phyloP scores from a whole-genome alignment of 805 yeast species.

The Cyberlindnera misumaiensis region DNA sequence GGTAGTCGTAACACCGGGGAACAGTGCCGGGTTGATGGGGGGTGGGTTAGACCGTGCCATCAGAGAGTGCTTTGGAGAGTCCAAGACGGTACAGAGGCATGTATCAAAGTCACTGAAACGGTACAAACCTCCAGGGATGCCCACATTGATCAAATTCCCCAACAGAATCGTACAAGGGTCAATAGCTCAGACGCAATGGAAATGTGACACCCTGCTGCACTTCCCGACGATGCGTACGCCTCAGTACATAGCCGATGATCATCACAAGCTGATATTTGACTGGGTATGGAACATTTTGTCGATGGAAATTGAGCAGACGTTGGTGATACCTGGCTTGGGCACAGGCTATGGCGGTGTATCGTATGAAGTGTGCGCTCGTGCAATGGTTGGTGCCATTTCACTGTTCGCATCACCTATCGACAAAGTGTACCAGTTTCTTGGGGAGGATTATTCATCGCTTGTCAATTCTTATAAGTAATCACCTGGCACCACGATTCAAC shows the following conservation, averaged over 20 bases:
- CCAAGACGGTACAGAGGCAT: slow-evolving; percentile 21
- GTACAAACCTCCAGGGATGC: slow-evolving; percentile 20
- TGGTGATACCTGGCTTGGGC: slow-evolving; percentile 33
- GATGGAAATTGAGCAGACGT: slow-evolving; percentile 3
- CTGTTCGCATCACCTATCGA: slow-evolving; percentile 10
- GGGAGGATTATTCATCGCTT: slow-evolving; percentile 1
- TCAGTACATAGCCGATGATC: slow-evolving; percentile 6
- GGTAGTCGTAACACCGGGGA: slow-evolving; percentile 36
- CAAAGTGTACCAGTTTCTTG: slow-evolving; percentile 2
- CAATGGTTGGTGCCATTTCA: slow-evolving; percentile 30
- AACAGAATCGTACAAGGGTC: slow-evolving; percentile 15
- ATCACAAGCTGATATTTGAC: slow-evolving; percentile 28
- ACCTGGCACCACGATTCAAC: slow-evolving; percentile 4
- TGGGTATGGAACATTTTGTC: slow-evolving; percentile 30
- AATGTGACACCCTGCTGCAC: slow-evolving; percentile 26
- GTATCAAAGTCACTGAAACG: slow-evolving; percentile 23
- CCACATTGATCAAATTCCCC: slow-evolving; percentile 23
- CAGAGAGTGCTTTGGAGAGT: slow-evolving; percentile 22
- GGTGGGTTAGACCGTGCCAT: slow-evolving; percentile 35
- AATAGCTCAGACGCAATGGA: slow-evolving; percentile 23
- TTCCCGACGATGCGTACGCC: slow-evolving; percentile 37
- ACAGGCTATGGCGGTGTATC: slow-evolving; percentile 35
- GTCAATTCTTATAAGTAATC: no score
- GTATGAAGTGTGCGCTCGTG: slow-evolving; percentile 24
- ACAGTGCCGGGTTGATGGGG: slow-evolving; percentile 32